Evolutionary conservation across 345 rosid species (phyloP).

Genomic region (Heritiera littoralis): DNA sequence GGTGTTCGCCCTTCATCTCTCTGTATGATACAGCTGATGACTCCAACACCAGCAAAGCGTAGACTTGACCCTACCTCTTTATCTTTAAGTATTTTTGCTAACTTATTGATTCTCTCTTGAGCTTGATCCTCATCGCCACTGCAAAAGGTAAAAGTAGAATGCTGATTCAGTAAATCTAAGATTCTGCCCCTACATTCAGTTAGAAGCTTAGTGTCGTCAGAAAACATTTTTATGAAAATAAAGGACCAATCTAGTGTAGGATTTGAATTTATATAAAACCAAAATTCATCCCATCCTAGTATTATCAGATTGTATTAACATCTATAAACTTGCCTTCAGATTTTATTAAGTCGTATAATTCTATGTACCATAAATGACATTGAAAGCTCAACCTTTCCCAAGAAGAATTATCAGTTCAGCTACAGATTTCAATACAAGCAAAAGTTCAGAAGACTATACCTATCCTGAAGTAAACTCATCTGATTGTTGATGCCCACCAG

Average conservation of each 20-base stretch:
- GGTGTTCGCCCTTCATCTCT: slow-evolving; percentile 99
- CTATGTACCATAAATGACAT: not conserved
- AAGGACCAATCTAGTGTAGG: not conserved
- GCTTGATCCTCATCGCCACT: slow-evolving; percentile 99
- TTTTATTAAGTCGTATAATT: slow-evolving; percentile 7
- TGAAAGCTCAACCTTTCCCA: slow-evolving; percentile 3
- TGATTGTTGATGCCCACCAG: slow-evolving; percentile 94
- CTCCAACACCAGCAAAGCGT: slow-evolving; percentile 81
- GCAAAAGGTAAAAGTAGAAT: slow-evolving; percentile 33
- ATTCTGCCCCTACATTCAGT: not conserved
- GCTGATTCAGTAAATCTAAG: not conserved
- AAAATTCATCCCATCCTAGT: slow-evolving; percentile 6
- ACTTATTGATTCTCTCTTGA: slow-evolving; percentile 86
- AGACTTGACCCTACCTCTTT: slow-evolving; percentile 75
- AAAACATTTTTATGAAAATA: not conserved
- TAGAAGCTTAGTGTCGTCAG: not conserved
- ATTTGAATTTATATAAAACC: slow-evolving; percentile 1
- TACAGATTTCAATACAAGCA: slow-evolving; percentile 15
- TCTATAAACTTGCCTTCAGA: not conserved
- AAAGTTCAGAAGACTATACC: slow-evolving; percentile 48
- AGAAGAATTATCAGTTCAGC: slow-evolving; percentile 1
- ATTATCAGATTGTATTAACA: not conserved
- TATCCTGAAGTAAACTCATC: slow-evolving; percentile 98
- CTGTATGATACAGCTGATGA: slow-evolving; percentile 95
- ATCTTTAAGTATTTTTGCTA: slow-evolving; percentile 94